Conservation (phyloP, 208 protist species). For the Trypanosoma boissoni region DNA sequence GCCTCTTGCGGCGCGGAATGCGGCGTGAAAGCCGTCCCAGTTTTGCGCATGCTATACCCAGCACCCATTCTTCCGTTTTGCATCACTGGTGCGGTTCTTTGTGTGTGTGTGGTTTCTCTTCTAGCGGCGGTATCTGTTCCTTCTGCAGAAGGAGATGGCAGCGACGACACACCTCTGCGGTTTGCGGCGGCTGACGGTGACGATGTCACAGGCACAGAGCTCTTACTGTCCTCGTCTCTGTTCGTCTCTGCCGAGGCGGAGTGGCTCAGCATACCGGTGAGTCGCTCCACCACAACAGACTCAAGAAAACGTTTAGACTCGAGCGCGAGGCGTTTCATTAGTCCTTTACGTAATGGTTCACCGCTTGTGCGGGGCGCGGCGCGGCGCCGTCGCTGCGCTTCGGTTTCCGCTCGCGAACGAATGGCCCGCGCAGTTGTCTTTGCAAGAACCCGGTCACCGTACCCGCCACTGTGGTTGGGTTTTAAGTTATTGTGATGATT, state of each 20-base stretch:
- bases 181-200: no score
- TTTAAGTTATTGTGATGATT: no score
- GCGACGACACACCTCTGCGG: no score
- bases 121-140: no score
- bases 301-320: constrained; percentile 75
- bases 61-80: no score
- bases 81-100: no score
- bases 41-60: no score
- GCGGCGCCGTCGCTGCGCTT: constrained; percentile 20
- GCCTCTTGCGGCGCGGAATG: no score
- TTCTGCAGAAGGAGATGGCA: no score
- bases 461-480: constrained; percentile 58
- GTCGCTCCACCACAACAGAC: constrained; percentile 60
- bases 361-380: constrained; percentile 20
- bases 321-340: constrained; percentile 57
- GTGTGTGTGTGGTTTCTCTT: no score
- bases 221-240: background rate
- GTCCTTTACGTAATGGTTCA: constrained; percentile 32
- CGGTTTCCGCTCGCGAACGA: constrained; percentile 19
- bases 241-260: background rate
- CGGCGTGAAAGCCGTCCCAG: no score
- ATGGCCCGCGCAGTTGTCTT: constrained; percentile 39
- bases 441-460: constrained; percentile 39
- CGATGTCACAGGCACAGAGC: no score
- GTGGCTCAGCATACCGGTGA: constrained; percentile 33